Conservation (phyloP, 306 rosid species). For the Prunus fruticosa region DNA sequence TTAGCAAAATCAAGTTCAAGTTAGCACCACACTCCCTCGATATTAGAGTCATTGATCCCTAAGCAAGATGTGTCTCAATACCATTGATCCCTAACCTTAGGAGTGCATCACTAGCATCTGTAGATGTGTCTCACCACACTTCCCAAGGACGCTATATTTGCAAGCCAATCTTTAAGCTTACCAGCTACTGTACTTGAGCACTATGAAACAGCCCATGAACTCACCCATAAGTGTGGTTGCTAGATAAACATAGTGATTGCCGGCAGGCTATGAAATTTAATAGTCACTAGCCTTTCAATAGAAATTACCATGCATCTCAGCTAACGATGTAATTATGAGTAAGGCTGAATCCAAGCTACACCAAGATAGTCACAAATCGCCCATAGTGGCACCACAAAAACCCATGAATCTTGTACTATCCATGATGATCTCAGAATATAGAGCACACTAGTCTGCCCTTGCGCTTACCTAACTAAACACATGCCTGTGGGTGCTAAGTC, state of each 20-base stretch:
- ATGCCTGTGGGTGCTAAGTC: neutral
- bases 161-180: neutral
- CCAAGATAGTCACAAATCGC: neutral
- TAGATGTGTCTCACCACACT: too few species aligned
- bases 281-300: neutral
- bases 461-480: neutral
- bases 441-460: neutral
- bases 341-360: neutral
- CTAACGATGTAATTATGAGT: neutral
- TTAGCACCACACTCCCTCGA: neutral
- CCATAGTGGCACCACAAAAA: neutral
- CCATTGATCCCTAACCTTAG: too few species aligned
- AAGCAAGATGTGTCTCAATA: neutral
- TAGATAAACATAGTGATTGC: neutral
- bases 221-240: neutral
- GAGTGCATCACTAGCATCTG: neutral
- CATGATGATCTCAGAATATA: neutral
- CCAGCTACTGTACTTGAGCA: neutral
- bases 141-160: neutral
- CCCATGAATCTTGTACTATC: neutral
- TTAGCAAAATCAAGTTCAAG: neutral
- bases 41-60: neutral
- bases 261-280: neutral
- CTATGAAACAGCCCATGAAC: neutral
- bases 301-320: neutral